phyloP scores from a whole-genome alignment of 2,329 filamentous ascomycete species.

The Uncinocarpus reesii region DNA sequence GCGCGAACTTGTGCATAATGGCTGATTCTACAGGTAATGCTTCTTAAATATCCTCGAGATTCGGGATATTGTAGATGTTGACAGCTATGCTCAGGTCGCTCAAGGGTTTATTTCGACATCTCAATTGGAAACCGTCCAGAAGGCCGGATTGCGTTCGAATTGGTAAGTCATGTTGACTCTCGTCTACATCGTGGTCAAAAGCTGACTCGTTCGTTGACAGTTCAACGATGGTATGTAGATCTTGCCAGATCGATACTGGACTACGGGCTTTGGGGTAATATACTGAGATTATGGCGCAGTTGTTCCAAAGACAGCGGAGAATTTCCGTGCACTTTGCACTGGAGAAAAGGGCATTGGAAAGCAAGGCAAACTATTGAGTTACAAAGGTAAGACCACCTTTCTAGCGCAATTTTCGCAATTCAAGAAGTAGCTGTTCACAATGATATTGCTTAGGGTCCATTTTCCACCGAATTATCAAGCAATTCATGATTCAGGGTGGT shows the following conservation, averaged over 20 bases:
- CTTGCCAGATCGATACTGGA: background rate
- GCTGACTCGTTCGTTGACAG: slow-evolving; percentile 22
- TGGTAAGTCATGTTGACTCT: slow-evolving; percentile 42
- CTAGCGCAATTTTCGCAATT: background rate
- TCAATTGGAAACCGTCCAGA: slow-evolving; percentile 61
- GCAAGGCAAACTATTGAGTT: slow-evolving; percentile 74
- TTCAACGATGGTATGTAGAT: slow-evolving; percentile 38
- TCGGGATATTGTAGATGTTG: background rate
- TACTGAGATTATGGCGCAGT: too few species aligned
- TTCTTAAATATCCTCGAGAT: background rate
- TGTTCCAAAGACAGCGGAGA: slow-evolving; percentile 78
- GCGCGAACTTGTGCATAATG: slow-evolving; percentile 22
- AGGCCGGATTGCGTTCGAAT: slow-evolving; percentile 77
- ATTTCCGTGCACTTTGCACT: slow-evolving; percentile 78
- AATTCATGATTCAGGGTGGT: slow-evolving; percentile 97
- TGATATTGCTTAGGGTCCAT: slow-evolving; percentile 48
- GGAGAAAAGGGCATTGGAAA: slow-evolving; percentile 70
- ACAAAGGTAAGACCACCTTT: slow-evolving; percentile 51
- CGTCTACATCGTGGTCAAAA: background rate
- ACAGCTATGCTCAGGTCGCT: slow-evolving; percentile 43
- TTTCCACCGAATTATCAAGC: slow-evolving; percentile 96
- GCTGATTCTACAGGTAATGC: slow-evolving; percentile 28
- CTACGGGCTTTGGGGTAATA: background rate
- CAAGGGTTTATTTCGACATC: slow-evolving; percentile 89
- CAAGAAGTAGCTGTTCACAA: slow-evolving; percentile 4